phyloP scores from a whole-genome alignment of 352 stramenopile species.

The Phytophthora hybrid region DNA sequence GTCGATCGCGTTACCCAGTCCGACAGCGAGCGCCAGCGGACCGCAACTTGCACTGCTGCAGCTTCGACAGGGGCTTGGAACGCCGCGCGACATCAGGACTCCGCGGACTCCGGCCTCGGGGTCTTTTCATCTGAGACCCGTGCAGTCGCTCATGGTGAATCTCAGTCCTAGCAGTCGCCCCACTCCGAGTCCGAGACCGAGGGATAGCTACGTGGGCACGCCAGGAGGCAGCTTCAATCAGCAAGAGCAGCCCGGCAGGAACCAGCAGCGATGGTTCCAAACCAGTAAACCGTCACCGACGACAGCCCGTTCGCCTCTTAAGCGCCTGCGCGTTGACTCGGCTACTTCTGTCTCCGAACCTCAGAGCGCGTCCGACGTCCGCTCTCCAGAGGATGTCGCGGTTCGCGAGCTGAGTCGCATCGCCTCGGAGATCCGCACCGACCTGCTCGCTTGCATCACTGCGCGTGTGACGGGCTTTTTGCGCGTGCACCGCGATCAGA shows the following conservation, averaged over 20 bases:
- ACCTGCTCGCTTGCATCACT: conserved; percentile 75
- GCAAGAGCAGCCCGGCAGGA: conserved; percentile 33
- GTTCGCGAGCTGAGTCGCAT: conserved; percentile 73
- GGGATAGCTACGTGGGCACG: conserved; percentile 24
- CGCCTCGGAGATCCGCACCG: conserved; percentile 64
- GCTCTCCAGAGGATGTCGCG: conserved; percentile 55
- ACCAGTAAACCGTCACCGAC: conserved; percentile 33
- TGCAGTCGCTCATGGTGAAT: conserved; percentile 54
- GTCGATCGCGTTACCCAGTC: conserved; percentile 39
- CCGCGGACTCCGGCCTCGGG: conserved; percentile 39
- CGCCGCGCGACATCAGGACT: conserved; percentile 37
- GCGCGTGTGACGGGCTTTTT: conserved; percentile 73
- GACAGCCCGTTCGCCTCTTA: conserved; percentile 32
- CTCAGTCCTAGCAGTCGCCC: conserved; percentile 37
- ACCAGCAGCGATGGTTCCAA: conserved; percentile 39
- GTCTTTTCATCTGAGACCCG: conserved; percentile 55
- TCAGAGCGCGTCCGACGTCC: conserved; percentile 10
- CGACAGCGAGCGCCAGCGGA: conserved; percentile 30
- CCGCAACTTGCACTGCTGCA: conserved; percentile 44
- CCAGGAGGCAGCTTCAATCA: conserved; percentile 29
- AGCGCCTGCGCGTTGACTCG: conserved; percentile 39
- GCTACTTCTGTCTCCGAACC: conserved; percentile 21
- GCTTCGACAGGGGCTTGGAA: conserved; percentile 41
- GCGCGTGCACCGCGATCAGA: conserved; percentile 55
- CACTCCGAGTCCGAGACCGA: conserved; percentile 34